These are phyloP conservation scores for Saccharomycopsis sp. DNA, from an alignment of 805 yeast species.

Conservation along the genomic window DNA sequence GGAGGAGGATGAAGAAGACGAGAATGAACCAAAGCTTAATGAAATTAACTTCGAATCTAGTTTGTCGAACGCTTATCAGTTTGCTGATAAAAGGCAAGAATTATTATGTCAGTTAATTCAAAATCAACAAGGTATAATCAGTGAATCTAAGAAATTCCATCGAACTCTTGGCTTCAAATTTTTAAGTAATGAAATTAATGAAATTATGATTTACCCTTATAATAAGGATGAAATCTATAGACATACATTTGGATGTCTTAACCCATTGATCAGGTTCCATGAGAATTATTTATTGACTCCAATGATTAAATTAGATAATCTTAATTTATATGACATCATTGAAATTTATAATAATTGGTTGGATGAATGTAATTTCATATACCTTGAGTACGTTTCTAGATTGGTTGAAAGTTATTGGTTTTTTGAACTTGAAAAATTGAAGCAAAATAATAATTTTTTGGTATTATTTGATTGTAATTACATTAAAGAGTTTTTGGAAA, in stretches of 20 bases:
- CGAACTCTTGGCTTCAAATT: slow-evolving; percentile 17
- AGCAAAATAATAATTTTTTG: slow-evolving; percentile 12
- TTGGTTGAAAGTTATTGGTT: slow-evolving; percentile 18
- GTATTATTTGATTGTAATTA: slow-evolving; percentile 8
- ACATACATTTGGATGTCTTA: slow-evolving; percentile 21
- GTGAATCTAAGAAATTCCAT: slow-evolving; percentile 15
- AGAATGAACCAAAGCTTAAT: slow-evolving; percentile 12
- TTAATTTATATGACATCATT: slow-evolving; percentile 15
- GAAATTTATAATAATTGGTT: slow-evolving; percentile 17
- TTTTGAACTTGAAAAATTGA: slow-evolving; percentile 15
- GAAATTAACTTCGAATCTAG: slow-evolving; percentile 14
- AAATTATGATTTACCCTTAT: slow-evolving; percentile 16
- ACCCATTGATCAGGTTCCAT: slow-evolving; percentile 19
- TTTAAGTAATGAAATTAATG: slow-evolving; percentile 11
- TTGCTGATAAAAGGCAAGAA: slow-evolving; percentile 17
- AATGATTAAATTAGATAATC: slow-evolving; percentile 20
- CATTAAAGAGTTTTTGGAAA: slow-evolving; percentile 10
- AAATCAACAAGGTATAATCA: slow-evolving; percentile 14
- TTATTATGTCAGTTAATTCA: slow-evolving; percentile 15
- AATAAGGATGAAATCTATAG: slow-evolving; percentile 18
- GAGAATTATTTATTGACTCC: slow-evolving; percentile 18
- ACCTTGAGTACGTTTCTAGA: slow-evolving; percentile 17
- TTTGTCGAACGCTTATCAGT: slow-evolving; percentile 5
- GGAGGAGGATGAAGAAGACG: slow-evolving; percentile 10
- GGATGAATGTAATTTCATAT: slow-evolving; percentile 17